Evolutionary conservation across 2,329 filamentous ascomycete species (phyloP).

Genomic region (Paracoccidioides brasiliensis): DNA sequence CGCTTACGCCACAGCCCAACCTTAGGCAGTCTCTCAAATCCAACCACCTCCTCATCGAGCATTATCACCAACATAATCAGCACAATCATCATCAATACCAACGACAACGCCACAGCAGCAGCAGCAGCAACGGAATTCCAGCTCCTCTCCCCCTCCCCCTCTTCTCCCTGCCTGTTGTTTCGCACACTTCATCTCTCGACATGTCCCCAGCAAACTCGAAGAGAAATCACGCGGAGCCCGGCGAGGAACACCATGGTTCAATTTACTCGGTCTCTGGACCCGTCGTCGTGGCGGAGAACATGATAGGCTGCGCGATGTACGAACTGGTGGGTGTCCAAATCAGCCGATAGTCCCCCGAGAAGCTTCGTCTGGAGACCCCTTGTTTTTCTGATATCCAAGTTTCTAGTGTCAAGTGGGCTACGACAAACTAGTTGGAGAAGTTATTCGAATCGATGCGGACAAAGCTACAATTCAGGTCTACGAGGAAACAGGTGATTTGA

Average conservation of each 20-base stretch:
- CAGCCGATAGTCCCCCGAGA: slow-evolving; percentile 1
- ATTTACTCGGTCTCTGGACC: slow-evolving; percentile 69
- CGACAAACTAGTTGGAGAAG: slow-evolving; percentile 85
- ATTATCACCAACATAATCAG: slow-evolving; percentile 27
- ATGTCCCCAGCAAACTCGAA: slow-evolving; percentile 35
- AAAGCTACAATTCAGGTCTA: slow-evolving; percentile 98
- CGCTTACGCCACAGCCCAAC: slow-evolving; percentile 9
- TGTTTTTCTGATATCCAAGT: slow-evolving; percentile 5
- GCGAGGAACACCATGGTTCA: slow-evolving; percentile 46
- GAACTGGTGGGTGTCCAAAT: slow-evolving; percentile 57
- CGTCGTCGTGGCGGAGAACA: slow-evolving; percentile 93
- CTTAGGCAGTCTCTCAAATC: neutral
- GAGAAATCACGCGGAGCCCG: slow-evolving; percentile 32
- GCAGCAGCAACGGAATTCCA: slow-evolving; percentile 14
- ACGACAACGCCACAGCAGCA: slow-evolving; percentile 24
- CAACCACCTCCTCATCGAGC: slow-evolving; percentile 16
- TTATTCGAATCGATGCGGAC: slow-evolving; percentile 93
- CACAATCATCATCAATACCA: slow-evolving; percentile 20
- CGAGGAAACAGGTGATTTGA: slow-evolving; percentile 74
- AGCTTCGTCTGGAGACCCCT: neutral
- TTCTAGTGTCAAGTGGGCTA: slow-evolving; percentile 76
- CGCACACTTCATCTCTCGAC: slow-evolving; percentile 15
- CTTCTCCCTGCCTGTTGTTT: slow-evolving; percentile 7
- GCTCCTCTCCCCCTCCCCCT: slow-evolving; percentile 16
- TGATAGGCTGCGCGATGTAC: slow-evolving; percentile 99